Evolutionary conservation across 306 rosid species (phyloP).

Genomic region (Acacia confusa): DNA sequence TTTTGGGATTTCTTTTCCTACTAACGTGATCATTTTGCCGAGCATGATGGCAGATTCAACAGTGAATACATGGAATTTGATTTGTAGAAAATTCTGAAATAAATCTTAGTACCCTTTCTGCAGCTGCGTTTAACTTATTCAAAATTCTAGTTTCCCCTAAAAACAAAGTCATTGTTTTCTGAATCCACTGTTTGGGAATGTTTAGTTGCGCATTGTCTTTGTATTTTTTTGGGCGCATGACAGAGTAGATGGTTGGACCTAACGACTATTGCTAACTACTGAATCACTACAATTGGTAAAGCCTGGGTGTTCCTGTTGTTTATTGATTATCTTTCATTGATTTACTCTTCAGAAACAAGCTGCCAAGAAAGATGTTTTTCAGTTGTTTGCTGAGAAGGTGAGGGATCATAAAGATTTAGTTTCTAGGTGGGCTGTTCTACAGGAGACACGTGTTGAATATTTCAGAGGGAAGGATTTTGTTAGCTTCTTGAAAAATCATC

Average conservation of each 20-base stretch:
- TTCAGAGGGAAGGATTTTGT: constrained; percentile 93
- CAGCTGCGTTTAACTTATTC: neutral
- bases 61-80: neutral
- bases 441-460: constrained; percentile 95
- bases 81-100: neutral
- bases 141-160: neutral
- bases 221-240: neutral
- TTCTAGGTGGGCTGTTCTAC: constrained; percentile 97
- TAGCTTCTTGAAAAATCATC: constrained; percentile 77
- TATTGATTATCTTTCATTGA: constrained; percentile 9
- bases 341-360: constrained; percentile 69
- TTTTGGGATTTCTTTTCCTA: neutral
- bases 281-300: neutral
- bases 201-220: neutral
- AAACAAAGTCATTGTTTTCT: neutral
- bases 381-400: constrained; percentile 93
- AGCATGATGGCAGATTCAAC: neutral
- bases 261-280: neutral
- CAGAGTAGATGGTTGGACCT: neutral
- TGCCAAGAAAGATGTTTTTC: constrained; percentile 76
- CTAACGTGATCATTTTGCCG: constrained; percentile 6
- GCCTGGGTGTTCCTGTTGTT: constrained; percentile 11
- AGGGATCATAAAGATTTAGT: constrained; percentile 87
- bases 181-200: neutral
- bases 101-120: neutral